Percentiles rank a stretch among this genome's conserved stretches.
Evolutionary conservation across 441 rosid genomes (phyloP).

Genomic region (Geranium incanum): DNA sequence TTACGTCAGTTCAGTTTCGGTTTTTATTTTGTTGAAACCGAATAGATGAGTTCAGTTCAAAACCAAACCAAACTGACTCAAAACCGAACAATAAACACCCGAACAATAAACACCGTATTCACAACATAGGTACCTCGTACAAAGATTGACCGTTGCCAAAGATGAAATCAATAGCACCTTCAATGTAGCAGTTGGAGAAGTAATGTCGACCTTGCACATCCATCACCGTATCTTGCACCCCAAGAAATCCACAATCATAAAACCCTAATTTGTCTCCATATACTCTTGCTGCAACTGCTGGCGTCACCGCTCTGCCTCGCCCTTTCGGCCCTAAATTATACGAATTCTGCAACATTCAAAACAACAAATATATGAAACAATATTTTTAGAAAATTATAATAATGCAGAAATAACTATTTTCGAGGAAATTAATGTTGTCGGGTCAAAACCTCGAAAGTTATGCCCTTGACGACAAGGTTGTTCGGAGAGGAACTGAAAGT

Average conservation of each 20-base stretch:
- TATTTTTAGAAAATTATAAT: too few relatives aligned
- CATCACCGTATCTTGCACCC: constrained; percentile 16
- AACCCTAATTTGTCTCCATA: constrained; percentile 16
- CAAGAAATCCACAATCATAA: constrained; percentile 11
- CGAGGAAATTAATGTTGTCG: too few relatives aligned
- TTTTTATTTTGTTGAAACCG: too few relatives aligned
- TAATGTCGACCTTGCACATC: constrained; percentile 12
- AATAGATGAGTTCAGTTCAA: too few relatives aligned
- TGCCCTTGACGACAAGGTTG: neutral
- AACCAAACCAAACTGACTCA: too few relatives aligned
- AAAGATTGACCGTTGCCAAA: constrained; percentile 16
- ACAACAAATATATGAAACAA: too few relatives aligned
- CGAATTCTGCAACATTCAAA: neutral
- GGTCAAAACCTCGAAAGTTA: neutral
- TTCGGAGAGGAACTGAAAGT: neutral
- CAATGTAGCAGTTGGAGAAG: constrained; percentile 13
- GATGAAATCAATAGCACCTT: constrained; percentile 18
- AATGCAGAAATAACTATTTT: too few relatives aligned
- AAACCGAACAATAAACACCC: too few relatives aligned
- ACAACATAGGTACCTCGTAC: constrained; percentile 4
- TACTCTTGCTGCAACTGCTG: constrained; percentile 13
- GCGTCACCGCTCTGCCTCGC: neutral
- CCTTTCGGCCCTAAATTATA: neutral
- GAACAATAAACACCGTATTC: too few relatives aligned
- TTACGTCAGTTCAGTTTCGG: too few relatives aligned